phyloP scores from a whole-genome alignment of 331 rosid genomes.

The Pyrus hybrid region DNA sequence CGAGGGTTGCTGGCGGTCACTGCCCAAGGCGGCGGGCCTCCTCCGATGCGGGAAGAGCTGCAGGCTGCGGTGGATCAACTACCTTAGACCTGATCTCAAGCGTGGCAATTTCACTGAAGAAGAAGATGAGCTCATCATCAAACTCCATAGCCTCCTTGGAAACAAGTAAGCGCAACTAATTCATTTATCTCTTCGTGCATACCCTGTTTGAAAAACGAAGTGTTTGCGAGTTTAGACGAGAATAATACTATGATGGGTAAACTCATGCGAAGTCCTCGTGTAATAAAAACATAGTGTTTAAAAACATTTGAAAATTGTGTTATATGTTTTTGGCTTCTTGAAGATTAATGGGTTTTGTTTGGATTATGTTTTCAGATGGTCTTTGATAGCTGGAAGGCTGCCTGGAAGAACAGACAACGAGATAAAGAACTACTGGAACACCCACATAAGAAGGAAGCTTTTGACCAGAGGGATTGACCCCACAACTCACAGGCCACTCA shows the following conservation, averaged over 20 bases:
- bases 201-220: not conserved
- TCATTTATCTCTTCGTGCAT: not conserved
- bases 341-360: conserved; percentile 19
- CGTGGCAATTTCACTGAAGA: conserved; percentile 92
- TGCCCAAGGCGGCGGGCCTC: conserved; percentile 96
- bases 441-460: conserved; percentile 95
- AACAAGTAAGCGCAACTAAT: conserved; percentile 52
- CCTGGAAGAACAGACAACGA: conserved; percentile 97
- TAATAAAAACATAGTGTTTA: not conserved
- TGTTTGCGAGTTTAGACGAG: not conserved
- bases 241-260: no score
- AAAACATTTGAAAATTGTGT: not conserved
- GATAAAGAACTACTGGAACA: conserved; percentile 97
- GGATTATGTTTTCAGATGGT: conserved; percentile 53
- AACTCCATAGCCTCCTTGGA: conserved; percentile 95
- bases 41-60: conserved; percentile 98
- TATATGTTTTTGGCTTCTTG: not conserved
- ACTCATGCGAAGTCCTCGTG: not conserved
- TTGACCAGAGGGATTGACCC: conserved; percentile 96
- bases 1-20: conserved; percentile 98
- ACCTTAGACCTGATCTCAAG: conserved; percentile 96
- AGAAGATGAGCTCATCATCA: conserved; percentile 96
- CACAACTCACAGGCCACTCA: conserved; percentile 66
- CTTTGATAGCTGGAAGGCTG: conserved; percentile 85
- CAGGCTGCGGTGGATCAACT: conserved; percentile 93